phyloP scores from a whole-genome alignment of 768 basidiomycete species.

The Amanita muscaria region DNA sequence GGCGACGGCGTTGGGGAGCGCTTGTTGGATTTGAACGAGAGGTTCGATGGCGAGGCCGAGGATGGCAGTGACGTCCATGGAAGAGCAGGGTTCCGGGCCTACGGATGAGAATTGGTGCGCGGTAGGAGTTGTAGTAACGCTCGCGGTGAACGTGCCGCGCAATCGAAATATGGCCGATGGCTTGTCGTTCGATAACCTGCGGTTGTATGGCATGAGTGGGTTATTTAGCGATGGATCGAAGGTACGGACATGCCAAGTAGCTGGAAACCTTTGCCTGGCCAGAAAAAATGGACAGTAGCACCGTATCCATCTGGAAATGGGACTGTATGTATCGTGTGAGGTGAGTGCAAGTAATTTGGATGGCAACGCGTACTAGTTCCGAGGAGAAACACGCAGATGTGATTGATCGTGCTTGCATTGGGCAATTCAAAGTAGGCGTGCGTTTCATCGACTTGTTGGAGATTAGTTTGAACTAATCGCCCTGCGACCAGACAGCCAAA shows the following conservation, averaged over 20 bases:
- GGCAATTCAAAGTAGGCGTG: conserved; percentile 75
- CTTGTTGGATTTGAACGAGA: conserved; percentile 44
- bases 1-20: conserved; percentile 28
- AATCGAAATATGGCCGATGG: conserved; percentile 85
- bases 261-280: conserved; percentile 84
- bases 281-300: conserved; percentile 77
- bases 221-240: background rate
- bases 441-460: conserved; percentile 75
- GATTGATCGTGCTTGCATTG: conserved; percentile 67
- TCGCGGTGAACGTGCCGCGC: conserved; percentile 48
- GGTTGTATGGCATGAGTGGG: background rate
- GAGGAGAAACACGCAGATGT: conserved; percentile 76
- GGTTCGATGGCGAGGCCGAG: conserved; percentile 81
- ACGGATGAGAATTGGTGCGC: conserved; percentile 30
- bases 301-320: conserved; percentile 81
- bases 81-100: conserved; percentile 24
- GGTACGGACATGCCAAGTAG: conserved; percentile 68
- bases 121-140: conserved; percentile 23
- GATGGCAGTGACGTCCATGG: conserved; percentile 52
- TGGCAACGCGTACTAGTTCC: conserved; percentile 52
- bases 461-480: conserved; percentile 68
- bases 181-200: conserved; percentile 82
- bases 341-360: conserved; percentile 3
- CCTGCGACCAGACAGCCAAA: conserved; percentile 78
- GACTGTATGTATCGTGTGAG: conserved; percentile 30